Conservation (phyloP, 148 eudicot species). For the Rhododendron ovatum region DNA sequence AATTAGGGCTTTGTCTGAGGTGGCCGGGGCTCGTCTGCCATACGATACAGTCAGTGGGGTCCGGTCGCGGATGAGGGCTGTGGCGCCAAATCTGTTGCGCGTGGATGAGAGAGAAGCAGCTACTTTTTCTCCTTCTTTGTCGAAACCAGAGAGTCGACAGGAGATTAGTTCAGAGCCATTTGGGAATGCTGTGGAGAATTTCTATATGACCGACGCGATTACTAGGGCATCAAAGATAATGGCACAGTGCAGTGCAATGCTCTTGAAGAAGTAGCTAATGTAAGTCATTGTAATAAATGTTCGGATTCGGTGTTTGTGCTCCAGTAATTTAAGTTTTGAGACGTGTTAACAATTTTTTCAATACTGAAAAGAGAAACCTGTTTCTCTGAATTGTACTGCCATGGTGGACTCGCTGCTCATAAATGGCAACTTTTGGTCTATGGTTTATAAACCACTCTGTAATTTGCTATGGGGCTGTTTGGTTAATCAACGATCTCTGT, state of each 20-base stretch:
- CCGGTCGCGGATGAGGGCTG: conserved; percentile 59
- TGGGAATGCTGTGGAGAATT: conserved; percentile 63
- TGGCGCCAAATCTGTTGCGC: conserved; percentile 82
- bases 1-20: conserved; percentile 83
- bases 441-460: neutral
- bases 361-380: neutral
- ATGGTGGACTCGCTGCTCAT: neutral
- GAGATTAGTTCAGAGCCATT: conserved; percentile 50
- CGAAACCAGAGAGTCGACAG: conserved; percentile 47
- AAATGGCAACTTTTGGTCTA: conserved; percentile 4
- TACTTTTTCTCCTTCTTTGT: conserved; percentile 48
- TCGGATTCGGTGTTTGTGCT: neutral
- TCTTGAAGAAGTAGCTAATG: conserved; percentile 54
- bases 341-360: neutral
- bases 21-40: conserved; percentile 63
- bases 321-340: neutral
- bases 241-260: conserved; percentile 90
- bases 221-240: conserved; percentile 96
- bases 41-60: conserved; percentile 58
- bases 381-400: neutral
- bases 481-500: neutral
- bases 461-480: neutral
- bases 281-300: conserved; percentile 16
- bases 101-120: conserved; percentile 74
- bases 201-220: conserved; percentile 92